Conservation (phyloP, 169 alveolate genomes). For the Eimeria falciformis region DNA sequence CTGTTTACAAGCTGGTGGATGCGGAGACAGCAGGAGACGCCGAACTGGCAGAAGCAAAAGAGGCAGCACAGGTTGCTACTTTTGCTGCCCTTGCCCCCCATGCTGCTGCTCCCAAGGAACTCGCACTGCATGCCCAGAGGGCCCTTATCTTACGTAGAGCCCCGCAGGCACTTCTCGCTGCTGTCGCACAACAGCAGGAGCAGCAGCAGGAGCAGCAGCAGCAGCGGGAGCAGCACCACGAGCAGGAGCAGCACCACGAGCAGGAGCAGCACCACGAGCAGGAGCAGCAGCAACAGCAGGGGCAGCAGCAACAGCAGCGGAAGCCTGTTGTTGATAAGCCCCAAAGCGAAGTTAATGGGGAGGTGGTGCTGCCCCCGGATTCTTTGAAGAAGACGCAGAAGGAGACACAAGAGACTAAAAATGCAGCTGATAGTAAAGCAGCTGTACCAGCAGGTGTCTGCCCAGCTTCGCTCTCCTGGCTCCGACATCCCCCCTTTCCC, state of each 20-base stretch:
- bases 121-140: conserved; percentile 28
- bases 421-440: not conserved
- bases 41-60: not conserved
- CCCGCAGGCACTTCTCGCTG: conserved; percentile 30
- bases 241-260: not conserved
- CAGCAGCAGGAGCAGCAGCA: conserved; percentile 46
- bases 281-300: conserved; percentile 44
- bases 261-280: not conserved
- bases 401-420: not conserved
- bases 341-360: not conserved
- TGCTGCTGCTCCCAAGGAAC: not conserved
- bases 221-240: not conserved
- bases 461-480: conserved; percentile 14
- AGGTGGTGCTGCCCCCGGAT: not conserved
- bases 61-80: conserved; percentile 22
- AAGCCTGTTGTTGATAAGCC: not conserved
- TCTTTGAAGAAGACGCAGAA: not conserved
- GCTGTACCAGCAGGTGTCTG: not conserved
- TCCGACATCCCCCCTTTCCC: conserved; percentile 56
- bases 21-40: conserved; percentile 5
- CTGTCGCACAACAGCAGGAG: conserved; percentile 45
- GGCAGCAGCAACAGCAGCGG: conserved; percentile 44
- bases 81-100: conserved; percentile 23
- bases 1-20: conserved; percentile 36
- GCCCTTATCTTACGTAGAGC: conserved; percentile 24